These are phyloP conservation scores for Verticillium nubilum DNA, from an alignment of 2,329 filamentous ascomycete genomes.

Conservation along the genomic window DNA sequence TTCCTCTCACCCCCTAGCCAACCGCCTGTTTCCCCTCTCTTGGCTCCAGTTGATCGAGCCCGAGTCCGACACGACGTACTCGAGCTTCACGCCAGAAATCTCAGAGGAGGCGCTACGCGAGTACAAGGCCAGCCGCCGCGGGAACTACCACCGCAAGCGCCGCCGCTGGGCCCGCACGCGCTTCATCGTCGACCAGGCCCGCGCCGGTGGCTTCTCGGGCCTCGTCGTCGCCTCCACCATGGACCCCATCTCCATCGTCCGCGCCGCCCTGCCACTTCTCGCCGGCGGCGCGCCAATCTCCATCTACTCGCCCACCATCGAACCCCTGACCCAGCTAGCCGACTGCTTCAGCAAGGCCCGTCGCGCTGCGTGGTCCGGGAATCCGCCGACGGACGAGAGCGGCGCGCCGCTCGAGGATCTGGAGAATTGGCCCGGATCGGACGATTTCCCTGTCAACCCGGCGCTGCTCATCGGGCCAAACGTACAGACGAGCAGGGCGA, in stretches of 20 bases:
- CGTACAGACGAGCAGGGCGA: conserved; percentile 74
- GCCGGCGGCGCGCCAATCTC: conserved; percentile 79
- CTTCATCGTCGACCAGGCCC: conserved; percentile 68
- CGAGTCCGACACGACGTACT: conserved; percentile 67
- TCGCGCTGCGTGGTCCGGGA: conserved; percentile 66
- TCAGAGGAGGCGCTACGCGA: conserved; percentile 55
- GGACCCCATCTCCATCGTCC: conserved; percentile 72
- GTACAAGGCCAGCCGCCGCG: conserved; percentile 78
- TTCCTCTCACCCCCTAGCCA: conserved; percentile 79
- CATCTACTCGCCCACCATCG: conserved; percentile 76
- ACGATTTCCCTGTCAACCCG: conserved; percentile 84
- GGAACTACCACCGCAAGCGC: conserved; percentile 84
- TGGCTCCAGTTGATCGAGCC: conserved; percentile 90
- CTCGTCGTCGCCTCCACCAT: conserved; percentile 78
- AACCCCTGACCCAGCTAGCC: conserved; percentile 70
- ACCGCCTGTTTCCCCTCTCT: conserved; percentile 75
- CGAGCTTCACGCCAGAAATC: conserved; percentile 54
- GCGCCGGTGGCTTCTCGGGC: conserved; percentile 73
- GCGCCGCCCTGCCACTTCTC: conserved; percentile 71
- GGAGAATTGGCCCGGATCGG: conserved; percentile 52
- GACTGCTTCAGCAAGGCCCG: conserved; percentile 82
- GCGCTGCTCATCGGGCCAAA: conserved; percentile 72
- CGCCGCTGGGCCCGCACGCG: conserved; percentile 71
- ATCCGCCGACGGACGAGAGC: conserved; percentile 39
- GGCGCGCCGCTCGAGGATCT: conserved; percentile 42